Conservation (phyloP, 2,329 filamentous ascomycete genomes). For the Ophiostoma australiae region DNA sequence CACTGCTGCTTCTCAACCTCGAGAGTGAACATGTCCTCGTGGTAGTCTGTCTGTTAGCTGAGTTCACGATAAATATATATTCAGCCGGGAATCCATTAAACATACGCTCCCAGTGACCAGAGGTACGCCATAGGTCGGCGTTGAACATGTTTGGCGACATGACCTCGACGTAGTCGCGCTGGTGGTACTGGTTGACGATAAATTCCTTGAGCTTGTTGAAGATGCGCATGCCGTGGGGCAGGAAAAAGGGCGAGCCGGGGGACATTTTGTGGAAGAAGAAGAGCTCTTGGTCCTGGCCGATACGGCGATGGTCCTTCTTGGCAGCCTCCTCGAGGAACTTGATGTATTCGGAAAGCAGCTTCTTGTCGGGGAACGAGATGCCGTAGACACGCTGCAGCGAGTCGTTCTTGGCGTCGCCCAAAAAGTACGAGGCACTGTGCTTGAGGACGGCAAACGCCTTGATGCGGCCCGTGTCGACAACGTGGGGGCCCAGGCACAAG, state of each 20-base stretch:
- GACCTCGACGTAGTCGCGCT: slow-evolving; percentile 90
- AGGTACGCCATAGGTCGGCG: slow-evolving; percentile 85
- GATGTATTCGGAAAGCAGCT: slow-evolving; percentile 85
- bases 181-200: slow-evolving; percentile 83
- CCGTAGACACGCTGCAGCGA: slow-evolving; percentile 95
- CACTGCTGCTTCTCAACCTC: slow-evolving; percentile 67
- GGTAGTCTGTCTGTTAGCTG: slow-evolving; percentile 52
- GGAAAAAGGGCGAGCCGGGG: slow-evolving; percentile 88
- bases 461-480: slow-evolving; percentile 87
- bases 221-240: slow-evolving; percentile 65
- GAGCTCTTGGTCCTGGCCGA: slow-evolving; percentile 91
- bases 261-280: slow-evolving; percentile 95
- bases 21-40: slow-evolving; percentile 84
- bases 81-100: not conserved
- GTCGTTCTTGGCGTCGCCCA: slow-evolving; percentile 89
- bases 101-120: slow-evolving; percentile 76
- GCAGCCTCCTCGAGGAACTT: slow-evolving; percentile 97
- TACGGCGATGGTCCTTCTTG: slow-evolving; percentile 89
- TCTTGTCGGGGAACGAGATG: slow-evolving; percentile 93
- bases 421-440: slow-evolving; percentile 65
- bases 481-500: slow-evolving; percentile 90
- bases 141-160: slow-evolving; percentile 97
- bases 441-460: slow-evolving; percentile 94
- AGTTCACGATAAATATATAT: not conserved
- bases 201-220: slow-evolving; percentile 53